These are phyloP conservation scores for Neonothopanus nambi DNA, from an alignment of 1,284 basidiomycete genomes.

Conservation along the genomic window DNA sequence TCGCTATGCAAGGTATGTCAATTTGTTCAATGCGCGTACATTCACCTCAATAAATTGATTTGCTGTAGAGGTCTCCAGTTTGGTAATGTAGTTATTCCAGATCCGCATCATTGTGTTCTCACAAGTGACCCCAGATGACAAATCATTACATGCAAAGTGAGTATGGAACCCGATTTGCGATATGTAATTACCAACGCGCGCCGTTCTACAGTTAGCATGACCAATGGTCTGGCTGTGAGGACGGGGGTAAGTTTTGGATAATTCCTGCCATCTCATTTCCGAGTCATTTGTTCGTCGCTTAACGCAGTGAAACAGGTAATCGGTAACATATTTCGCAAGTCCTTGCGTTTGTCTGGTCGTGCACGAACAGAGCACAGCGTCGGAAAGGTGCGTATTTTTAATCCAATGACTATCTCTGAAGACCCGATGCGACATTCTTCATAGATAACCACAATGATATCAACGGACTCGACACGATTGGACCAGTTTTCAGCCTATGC, in stretches of 20 bases:
- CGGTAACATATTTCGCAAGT: slow-evolving; percentile 70
- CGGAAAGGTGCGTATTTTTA: slow-evolving; percentile 33
- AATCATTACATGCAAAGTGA: slow-evolving; percentile 54
- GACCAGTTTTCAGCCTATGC: slow-evolving; percentile 48
- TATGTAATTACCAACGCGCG: neutral
- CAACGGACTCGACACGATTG: slow-evolving; percentile 56
- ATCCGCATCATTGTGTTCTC: neutral
- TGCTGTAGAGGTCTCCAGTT: slow-evolving; percentile 46
- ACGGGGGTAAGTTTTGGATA: slow-evolving; percentile 52
- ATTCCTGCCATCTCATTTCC: too few species aligned
- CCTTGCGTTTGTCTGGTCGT: slow-evolving; percentile 66
- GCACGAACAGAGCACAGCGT: slow-evolving; percentile 59
- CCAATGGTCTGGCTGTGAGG: slow-evolving; percentile 50
- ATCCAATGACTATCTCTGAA: neutral
- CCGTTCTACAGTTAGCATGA: slow-evolving; percentile 44
- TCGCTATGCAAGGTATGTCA: slow-evolving; percentile 71
- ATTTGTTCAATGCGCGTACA: slow-evolving; percentile 13
- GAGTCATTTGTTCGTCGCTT: neutral
- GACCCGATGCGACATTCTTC: neutral
- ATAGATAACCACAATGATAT: slow-evolving; percentile 72
- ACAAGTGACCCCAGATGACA: slow-evolving; percentile 34
- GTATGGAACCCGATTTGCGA: slow-evolving; percentile 17
- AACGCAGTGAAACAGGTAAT: slow-evolving; percentile 48
- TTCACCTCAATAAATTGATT: neutral
- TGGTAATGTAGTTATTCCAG: slow-evolving; percentile 33